Base-by-base conservation (phyloP, 331 rosid genomes). In the Cydonia oblonga region DNA sequence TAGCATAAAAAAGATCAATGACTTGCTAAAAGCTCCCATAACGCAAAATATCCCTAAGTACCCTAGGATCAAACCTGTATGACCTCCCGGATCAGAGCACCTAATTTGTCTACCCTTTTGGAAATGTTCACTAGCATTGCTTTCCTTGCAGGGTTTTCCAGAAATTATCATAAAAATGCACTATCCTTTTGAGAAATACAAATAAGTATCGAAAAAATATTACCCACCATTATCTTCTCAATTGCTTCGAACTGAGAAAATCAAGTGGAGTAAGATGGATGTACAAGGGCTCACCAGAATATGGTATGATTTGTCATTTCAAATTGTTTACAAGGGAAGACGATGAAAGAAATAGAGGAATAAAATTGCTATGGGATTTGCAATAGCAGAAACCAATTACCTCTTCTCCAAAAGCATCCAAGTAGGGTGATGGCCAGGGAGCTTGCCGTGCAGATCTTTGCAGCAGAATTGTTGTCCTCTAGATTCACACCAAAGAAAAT, bases 401-500 rank as follows among this genome's bases (percentile, higher is more conserved):
- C 96, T 91, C 99, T 79, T 95, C 99, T 8, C 99, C 99, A 83
- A 90, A 95, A 76, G 85, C 85, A 84, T 95, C 99, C 88, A 95
- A 84, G 82, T 91, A 95, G 40, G 89, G 97, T 72, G 99, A 95
- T 59, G 92, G 96, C 99, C 99, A 95, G 23, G 90, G 96, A 74
- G 99, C 92, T 83, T 83, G 97, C 29, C 99, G 99, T 33, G 96
- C 99, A 35, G 96, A 85, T 81, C 99, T 84, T 82, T 86, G 99
- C 51, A 95, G 80, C 16, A 90, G 87, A 78, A 91, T 90, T 40
- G 96, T 91, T 59, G 99, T 95, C 81, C 80, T 86, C 99, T 95
- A 75, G 10, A 51, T 51, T 75, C 75, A 73, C 63, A 63, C 80
- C 53, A 75, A 69, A 75, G 9, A 49, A 40, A 62, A 62, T 35